phyloP scores from a whole-genome alignment of 805 yeast species.

The Hanseniaspora thailandica region DNA sequence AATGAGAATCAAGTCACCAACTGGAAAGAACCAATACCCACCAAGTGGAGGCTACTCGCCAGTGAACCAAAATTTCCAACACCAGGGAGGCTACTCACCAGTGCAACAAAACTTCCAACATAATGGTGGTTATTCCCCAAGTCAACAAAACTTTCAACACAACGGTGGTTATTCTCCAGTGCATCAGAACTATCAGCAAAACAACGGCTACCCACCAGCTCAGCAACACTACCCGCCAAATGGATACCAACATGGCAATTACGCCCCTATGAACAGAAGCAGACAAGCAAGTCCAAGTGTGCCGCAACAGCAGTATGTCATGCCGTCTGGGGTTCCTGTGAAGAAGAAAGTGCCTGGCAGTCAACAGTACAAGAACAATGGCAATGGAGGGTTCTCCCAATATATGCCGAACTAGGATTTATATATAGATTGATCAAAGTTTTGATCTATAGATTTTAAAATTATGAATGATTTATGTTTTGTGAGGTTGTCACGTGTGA shows the following conservation, averaged over 20 bases:
- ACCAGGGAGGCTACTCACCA: conserved; percentile 13
- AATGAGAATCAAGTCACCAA: neutral
- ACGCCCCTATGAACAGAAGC: conserved; percentile 13
- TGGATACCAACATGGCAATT: conserved; percentile 15
- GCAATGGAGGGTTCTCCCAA: conserved; percentile 24
- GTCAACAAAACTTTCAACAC: neutral
- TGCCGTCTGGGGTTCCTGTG: conserved; percentile 6
- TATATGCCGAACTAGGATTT: conserved; percentile 24
- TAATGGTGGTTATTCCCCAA: neutral
- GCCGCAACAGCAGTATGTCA: conserved; percentile 11
- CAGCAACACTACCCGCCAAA: conserved; percentile 17
- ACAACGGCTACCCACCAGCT: conserved; percentile 15
- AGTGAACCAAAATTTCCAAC: neutral
- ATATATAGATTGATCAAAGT: neutral
- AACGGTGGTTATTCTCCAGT: neutral
- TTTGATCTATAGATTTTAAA: too few species aligned
- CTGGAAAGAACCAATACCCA: neutral
- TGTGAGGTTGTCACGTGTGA: too few species aligned
- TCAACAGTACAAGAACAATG: conserved; percentile 6
- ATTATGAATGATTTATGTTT: too few species aligned
- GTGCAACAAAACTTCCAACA: neutral
- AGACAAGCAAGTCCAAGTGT: neutral
- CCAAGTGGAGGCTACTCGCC: neutral
- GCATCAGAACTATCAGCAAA: neutral
- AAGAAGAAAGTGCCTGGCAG: conserved; percentile 5